Base-by-base conservation (phyloP, 148 eudicot genomes). In the Vaccinium macrocarpon region DNA sequence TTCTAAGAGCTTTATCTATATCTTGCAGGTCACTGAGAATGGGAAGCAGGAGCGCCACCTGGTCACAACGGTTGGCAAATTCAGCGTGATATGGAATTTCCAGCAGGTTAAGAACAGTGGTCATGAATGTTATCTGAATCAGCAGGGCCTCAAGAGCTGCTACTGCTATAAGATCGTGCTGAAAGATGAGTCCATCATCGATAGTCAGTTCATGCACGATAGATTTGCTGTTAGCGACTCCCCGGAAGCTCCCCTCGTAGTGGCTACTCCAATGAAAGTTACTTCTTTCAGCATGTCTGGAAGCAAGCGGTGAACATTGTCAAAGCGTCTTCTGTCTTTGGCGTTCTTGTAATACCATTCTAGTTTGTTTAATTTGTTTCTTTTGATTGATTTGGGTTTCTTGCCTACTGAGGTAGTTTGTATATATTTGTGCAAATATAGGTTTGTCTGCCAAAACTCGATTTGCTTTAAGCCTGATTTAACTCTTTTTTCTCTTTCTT, bases 141-240 rank as follows among this genome's bases (percentile, higher is more conserved):
- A 96, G 84, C 95, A 96, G 85, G 99, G 98, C 61, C 89, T 93
- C 10, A 96, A 96, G 92, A 95, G 97, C 91, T 96, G 99, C 88
- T 95, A 96, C 64, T 96, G 99, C 84, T 96, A 96, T 79, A 94
- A 93, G 89, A 89, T 93, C 61, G 97, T 96, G 59, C 52, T 90
- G 85, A 96, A 92, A 89, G 97, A 96, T 38, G 98, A 95, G 82
- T 95, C 98, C 53, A 93, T 95, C 23, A 88, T 96, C 35, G 98
- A 96, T 78, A 96, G 99, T 72, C 95, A 97, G 42, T 96, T 96
- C 89, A 96, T 96, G 99, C 99, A 96, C 64, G 99, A 96, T 82
- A 93, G 91, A 71, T 94, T 87, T 83, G 93, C 99, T 9, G 84
- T 91, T 35, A 85, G 89, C 27, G 88, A 91, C 79, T 92, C 98